Conservation (phyloP, 768 basidiomycete species). For the Leucocoprinus sp. region DNA sequence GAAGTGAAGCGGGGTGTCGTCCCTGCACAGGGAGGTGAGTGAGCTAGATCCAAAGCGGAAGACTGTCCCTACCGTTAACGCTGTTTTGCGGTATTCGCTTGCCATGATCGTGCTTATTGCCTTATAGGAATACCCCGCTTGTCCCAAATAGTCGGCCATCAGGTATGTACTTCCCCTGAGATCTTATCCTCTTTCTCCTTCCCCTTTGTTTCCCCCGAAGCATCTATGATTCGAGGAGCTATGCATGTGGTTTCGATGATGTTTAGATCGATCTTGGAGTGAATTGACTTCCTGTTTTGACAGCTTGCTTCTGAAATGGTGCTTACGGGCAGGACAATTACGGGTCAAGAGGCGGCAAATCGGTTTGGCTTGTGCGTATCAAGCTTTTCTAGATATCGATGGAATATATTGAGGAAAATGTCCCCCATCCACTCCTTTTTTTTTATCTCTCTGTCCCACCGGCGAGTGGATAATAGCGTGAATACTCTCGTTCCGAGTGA, state of each 20-base stretch:
- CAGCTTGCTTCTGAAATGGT: conserved; percentile 74
- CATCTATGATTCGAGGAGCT: conserved; percentile 2
- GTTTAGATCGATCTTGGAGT: neutral
- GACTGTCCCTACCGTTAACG: no score
- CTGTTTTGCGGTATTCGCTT: no score
- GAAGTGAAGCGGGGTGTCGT: conserved; percentile 76
- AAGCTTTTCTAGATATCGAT: conserved; percentile 9
- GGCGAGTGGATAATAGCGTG: conserved; percentile 35
- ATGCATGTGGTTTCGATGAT: conserved; percentile 3
- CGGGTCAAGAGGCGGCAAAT: conserved; percentile 56
- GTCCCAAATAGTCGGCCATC: conserved; percentile 60
- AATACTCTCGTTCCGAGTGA: conserved; percentile 56
- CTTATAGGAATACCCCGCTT: conserved; percentile 59
- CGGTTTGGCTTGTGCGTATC: conserved; percentile 67
- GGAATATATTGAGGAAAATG: neutral
- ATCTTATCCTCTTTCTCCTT: conserved; percentile 3
- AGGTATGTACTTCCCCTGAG: conserved; percentile 33
- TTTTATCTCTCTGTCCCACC: conserved; percentile 5
- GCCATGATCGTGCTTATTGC: conserved; percentile 2
- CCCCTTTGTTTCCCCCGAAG: neutral
- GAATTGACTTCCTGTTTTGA: conserved; percentile 4
- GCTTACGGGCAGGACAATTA: conserved; percentile 60
- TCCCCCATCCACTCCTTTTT: neutral
- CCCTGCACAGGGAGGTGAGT: conserved; percentile 62
- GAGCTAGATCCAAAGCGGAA: no score